These are phyloP conservation scores for Panaeolus papilionaceus DNA, from an alignment of 768 basidiomycete species.

Conservation along the genomic window DNA sequence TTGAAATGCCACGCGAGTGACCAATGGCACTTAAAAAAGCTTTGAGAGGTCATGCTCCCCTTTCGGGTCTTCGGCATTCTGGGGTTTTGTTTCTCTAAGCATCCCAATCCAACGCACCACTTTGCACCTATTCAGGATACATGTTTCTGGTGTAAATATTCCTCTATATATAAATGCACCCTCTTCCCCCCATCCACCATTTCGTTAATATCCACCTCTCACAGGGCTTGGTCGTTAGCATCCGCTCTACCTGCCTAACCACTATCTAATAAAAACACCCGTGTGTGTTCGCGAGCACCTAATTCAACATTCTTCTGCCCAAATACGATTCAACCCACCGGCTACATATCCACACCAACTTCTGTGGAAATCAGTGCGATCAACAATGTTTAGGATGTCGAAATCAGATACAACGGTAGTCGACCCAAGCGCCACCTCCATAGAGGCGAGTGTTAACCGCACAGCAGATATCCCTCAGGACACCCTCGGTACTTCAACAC, in stretches of 20 bases:
- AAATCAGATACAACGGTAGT: conserved; percentile 2
- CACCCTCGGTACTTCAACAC: conserved; percentile 11
- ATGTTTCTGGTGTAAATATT: not conserved
- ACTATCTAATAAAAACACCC: not conserved
- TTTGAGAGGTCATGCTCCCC: conserved; percentile 6
- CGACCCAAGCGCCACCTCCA: not conserved
- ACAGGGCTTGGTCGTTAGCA: not conserved
- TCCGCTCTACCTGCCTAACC: not conserved
- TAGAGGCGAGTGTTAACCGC: conserved; percentile 8
- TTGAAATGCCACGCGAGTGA: conserved; percentile 5
- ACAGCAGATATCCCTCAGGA: conserved; percentile 4
- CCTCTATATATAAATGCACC: conserved; percentile 6
- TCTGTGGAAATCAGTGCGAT: not conserved
- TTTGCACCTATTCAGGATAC: conserved; percentile 6
- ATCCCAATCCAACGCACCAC: conserved; percentile 2
- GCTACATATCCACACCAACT: not conserved
- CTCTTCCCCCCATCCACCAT: not conserved
- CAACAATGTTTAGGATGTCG: not conserved
- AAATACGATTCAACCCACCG: not conserved
- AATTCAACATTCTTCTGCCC: not conserved
- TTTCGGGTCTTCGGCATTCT: conserved; percentile 14
- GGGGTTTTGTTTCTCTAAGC: conserved; percentile 6
- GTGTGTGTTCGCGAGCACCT: not conserved
- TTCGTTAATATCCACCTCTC: not conserved
- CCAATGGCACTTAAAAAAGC: conserved; percentile 9